Percentiles rank a stretch among this genome's conserved stretches.
These are phyloP conservation scores for Naganishia sp. DNA, from an alignment of 1,284 basidiomycete genomes.

Conservation along the genomic window DNA sequence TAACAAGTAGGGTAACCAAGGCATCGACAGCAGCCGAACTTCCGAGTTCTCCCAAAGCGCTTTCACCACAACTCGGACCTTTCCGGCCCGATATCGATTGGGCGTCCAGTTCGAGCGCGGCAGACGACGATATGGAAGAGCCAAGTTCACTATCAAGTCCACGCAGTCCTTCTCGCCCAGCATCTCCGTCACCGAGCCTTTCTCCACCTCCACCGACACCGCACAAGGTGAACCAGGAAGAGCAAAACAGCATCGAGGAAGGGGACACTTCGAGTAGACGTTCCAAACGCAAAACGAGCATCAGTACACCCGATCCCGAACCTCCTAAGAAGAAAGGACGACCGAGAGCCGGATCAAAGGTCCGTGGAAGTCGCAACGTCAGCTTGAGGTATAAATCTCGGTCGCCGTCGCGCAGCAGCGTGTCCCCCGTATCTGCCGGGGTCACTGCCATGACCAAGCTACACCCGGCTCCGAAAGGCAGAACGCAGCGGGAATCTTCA, in stretches of 20 bases:
- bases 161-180: not conserved
- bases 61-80: slow-evolving; percentile 15
- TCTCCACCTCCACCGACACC: slow-evolving; percentile 17
- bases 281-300: slow-evolving; percentile 10
- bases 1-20: not conserved
- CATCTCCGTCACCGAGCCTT: slow-evolving; percentile 2
- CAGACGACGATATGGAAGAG: not conserved
- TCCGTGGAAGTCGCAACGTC: not conserved
- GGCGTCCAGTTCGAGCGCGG: not conserved
- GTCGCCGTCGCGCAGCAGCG: not conserved
- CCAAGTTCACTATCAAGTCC: slow-evolving; percentile 8
- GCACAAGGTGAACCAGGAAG: slow-evolving; percentile 9
- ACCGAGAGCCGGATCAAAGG: not conserved
- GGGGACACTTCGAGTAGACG: slow-evolving; percentile 4
- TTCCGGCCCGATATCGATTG: slow-evolving; percentile 12
- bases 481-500: not conserved
- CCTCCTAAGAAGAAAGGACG: not conserved
- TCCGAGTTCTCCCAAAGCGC: slow-evolving; percentile 4
- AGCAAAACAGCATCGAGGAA: not conserved
- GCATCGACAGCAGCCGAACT: not conserved
- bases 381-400: slow-evolving; percentile 1
- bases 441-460: not conserved
- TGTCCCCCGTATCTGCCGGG: not conserved
- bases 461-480: not conserved
- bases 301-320: not conserved